Percentiles rank a stretch among this genome's conserved stretches.
Conservation (phyloP, 2,329 filamentous ascomycete species). For the Sphaerulina vaccinii region DNA sequence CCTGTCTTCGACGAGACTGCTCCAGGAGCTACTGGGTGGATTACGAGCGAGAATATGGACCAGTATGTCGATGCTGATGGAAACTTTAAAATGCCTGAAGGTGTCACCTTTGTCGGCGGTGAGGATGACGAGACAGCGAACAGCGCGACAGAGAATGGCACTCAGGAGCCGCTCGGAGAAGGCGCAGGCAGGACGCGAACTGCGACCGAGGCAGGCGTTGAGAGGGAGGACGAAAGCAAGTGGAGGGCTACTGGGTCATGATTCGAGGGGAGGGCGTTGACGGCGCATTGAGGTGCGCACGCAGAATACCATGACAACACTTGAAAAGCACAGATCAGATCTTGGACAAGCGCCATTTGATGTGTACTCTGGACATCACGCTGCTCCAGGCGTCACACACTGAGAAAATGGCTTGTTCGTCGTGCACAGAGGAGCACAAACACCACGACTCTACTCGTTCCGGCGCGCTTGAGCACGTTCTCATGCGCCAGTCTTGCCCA, state of each 20-base stretch:
- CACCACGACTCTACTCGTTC: too few species aligned
- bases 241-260: slow-evolving; percentile 52
- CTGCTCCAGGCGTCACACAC: too few species aligned
- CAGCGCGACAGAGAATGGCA: slow-evolving; percentile 17
- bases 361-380: too few species aligned
- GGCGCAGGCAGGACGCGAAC: slow-evolving; percentile 37
- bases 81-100: slow-evolving; percentile 73
- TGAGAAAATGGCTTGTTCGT: too few species aligned
- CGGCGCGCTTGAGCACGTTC: too few species aligned
- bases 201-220: slow-evolving; percentile 45
- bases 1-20: slow-evolving; percentile 53
- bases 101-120: slow-evolving; percentile 61
- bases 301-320: too few species aligned
- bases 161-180: slow-evolving; percentile 33
- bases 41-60: slow-evolving; percentile 87
- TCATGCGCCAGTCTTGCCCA: too few species aligned
- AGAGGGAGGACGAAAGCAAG: slow-evolving; percentile 46
- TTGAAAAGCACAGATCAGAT: too few species aligned
- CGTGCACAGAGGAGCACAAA: too few species aligned
- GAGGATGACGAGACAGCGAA: slow-evolving; percentile 41
- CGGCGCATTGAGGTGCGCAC: too few species aligned
- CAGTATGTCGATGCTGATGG: slow-evolving; percentile 80
- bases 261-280: too few species aligned
- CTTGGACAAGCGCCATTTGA: too few species aligned
- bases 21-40: slow-evolving; percentile 76